Evolutionary conservation across 1,139 yeast genomes (phyloP).

Genomic region (Geotrichum australiense): DNA sequence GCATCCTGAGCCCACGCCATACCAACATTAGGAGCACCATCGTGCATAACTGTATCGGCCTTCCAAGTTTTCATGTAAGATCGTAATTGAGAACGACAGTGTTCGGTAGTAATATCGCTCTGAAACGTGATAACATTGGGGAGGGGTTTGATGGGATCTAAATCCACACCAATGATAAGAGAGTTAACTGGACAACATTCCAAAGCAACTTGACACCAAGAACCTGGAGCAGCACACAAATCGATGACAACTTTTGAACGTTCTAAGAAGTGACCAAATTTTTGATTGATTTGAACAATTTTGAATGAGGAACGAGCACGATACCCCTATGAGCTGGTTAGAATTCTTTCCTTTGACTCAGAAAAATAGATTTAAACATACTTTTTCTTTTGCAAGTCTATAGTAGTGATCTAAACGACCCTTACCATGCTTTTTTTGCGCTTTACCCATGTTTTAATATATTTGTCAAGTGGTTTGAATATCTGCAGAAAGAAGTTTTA

Average conservation of each 20-base stretch:
- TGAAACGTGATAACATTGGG: constrained; percentile 94
- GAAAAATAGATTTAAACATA: constrained; percentile 17
- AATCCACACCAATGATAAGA: constrained; percentile 93
- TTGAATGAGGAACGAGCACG: constrained; percentile 99
- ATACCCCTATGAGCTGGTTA: constrained; percentile 48
- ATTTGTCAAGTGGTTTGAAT: constrained; percentile 58
- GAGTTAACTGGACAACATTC: constrained; percentile 89
- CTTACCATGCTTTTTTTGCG: constrained; percentile 93
- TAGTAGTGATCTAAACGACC: constrained; percentile 99
- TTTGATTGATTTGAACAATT: constrained; percentile 89
- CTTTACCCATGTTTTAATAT: constrained; percentile 67
- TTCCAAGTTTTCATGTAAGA: constrained; percentile 99
- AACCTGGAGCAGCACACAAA: constrained; percentile 99
- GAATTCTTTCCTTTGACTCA: neutral
- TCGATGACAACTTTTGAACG: constrained; percentile 96
- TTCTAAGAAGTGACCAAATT: constrained; percentile 90
- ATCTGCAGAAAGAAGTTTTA: no score
- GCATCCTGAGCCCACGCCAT: constrained; percentile 99
- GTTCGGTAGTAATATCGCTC: constrained; percentile 96
- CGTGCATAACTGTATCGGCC: constrained; percentile 96
- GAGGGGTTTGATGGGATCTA: constrained; percentile 90
- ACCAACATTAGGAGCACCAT: constrained; percentile 99
- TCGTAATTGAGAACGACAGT: constrained; percentile 86
- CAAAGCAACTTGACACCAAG: constrained; percentile 99
- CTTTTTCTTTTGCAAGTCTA: constrained; percentile 86